phyloP scores from a whole-genome alignment of 140 eudicot genomes.

The Bidens hawaiensis region DNA sequence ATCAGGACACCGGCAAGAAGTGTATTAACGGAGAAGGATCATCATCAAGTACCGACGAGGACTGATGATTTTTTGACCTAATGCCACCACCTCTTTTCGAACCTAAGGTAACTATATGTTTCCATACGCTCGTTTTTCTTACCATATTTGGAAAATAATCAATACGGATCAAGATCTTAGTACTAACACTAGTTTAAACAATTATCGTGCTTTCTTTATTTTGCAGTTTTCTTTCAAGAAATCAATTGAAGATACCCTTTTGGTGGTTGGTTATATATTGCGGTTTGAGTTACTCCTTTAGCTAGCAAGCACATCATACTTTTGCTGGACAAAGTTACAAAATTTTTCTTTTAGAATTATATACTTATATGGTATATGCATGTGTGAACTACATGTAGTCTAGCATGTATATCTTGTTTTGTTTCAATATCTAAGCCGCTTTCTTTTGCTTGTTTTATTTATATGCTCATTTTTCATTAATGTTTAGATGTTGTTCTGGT shows the following conservation, averaged over 20 bases:
- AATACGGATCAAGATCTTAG: background rate
- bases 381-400: constrained; percentile 11
- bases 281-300: constrained; percentile 18
- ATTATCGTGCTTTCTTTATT: constrained; percentile 4
- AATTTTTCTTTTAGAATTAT: constrained; percentile 8
- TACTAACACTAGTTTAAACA: background rate
- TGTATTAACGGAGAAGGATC: constrained; percentile 13
- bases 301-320: constrained; percentile 10
- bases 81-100: constrained; percentile 4
- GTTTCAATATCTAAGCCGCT: background rate
- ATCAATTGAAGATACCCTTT: constrained; percentile 1
- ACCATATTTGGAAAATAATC: background rate
- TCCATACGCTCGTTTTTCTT: background rate
- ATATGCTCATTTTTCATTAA: background rate
- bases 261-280: constrained; percentile 19
- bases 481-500: constrained; percentile 1
- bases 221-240: constrained; percentile 12
- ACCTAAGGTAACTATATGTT: constrained; percentile 8
- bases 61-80: constrained; percentile 15
- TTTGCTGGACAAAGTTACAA: constrained; percentile 5
- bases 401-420: constrained; percentile 1
- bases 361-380: constrained; percentile 5
- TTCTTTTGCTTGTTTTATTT: background rate
- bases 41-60: constrained; percentile 3
- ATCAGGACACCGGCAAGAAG: background rate